Evolutionary conservation across 352 stramenopile species (phyloP).

Genomic region (Phytopythium mirpurense): DNA sequence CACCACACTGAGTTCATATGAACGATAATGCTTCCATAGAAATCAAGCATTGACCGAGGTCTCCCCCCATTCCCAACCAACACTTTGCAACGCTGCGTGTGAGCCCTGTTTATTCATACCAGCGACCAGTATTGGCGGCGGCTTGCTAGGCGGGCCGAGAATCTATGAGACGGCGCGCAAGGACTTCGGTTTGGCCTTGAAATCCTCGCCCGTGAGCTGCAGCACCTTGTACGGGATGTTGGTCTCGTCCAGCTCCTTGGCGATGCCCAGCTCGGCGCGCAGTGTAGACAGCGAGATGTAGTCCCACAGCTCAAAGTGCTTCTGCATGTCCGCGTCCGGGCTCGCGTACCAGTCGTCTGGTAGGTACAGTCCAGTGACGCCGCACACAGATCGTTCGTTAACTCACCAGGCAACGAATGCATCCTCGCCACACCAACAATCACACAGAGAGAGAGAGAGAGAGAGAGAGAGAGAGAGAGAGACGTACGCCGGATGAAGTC

Average conservation of each 20-base stretch:
- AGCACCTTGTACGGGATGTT: conserved; percentile 86
- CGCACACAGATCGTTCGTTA: too few relatives aligned
- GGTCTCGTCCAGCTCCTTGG: conserved; percentile 77
- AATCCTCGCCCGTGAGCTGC: conserved; percentile 70
- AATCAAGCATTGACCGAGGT: conserved; percentile 57
- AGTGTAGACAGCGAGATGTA: conserved; percentile 84
- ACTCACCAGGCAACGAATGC: too few relatives aligned
- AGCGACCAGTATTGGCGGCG: too few relatives aligned
- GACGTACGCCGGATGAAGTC: conserved; percentile 79
- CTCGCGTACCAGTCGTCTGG: conserved; percentile 79
- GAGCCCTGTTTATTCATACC: too few relatives aligned
- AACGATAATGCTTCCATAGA: conserved; percentile 74
- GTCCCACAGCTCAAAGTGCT: conserved; percentile 85
- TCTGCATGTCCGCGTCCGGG: conserved; percentile 68
- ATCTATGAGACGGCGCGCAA: conserved; percentile 14
- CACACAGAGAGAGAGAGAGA: too few relatives aligned
- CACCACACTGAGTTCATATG: conserved; percentile 64
- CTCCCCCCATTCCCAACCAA: conserved; percentile 11
- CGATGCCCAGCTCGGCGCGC: conserved; percentile 72
- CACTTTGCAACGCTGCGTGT: too few relatives aligned
- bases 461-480: too few relatives aligned
- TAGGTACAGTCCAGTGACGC: too few relatives aligned
- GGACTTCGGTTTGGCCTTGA: conserved; percentile 33
- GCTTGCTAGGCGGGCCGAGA: too few relatives aligned
- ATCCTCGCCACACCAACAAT: too few relatives aligned